Evolutionary conservation across 208 protist species (phyloP).

Genomic region (Endotrypanum monterogeii): DNA sequence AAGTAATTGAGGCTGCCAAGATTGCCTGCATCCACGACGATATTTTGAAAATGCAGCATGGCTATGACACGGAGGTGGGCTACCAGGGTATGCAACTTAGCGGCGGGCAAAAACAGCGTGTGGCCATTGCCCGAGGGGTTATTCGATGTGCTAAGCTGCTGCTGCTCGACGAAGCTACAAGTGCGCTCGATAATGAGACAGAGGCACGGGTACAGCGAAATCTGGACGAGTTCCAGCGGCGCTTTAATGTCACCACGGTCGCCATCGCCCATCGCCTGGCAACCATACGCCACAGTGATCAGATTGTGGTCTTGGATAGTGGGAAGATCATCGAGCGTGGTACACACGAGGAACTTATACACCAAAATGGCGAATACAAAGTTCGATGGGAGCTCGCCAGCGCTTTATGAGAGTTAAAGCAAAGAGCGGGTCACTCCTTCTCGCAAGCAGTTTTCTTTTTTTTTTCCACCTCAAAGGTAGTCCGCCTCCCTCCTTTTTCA

Average conservation of each 20-base stretch:
- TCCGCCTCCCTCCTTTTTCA: background rate
- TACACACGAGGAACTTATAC: slow-evolving; percentile 79
- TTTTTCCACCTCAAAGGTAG: background rate
- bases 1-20: slow-evolving; percentile 42
- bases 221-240: slow-evolving; percentile 51
- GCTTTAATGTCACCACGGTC: slow-evolving; percentile 59
- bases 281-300: slow-evolving; percentile 72
- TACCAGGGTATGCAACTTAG: slow-evolving; percentile 60
- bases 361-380: slow-evolving; percentile 64
- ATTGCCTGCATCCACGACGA: slow-evolving; percentile 44
- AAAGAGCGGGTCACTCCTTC: background rate
- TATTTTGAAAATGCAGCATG: slow-evolving; percentile 37
- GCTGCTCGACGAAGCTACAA: slow-evolving; percentile 86
- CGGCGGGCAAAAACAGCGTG: slow-evolving; percentile 75
- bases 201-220: slow-evolving; percentile 71
- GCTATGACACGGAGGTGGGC: slow-evolving; percentile 69
- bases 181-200: slow-evolving; percentile 81
- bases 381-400: slow-evolving; percentile 65
- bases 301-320: slow-evolving; percentile 72
- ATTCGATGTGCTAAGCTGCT: slow-evolving; percentile 65
- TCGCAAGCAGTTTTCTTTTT: background rate
- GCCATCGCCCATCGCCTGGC: slow-evolving; percentile 87
- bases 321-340: slow-evolving; percentile 79
- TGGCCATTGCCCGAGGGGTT: slow-evolving; percentile 73
- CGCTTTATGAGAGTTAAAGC: background rate